These are phyloP conservation scores for Termitomyces sp. DNA, from an alignment of 768 basidiomycete genomes.

Conservation along the genomic window DNA sequence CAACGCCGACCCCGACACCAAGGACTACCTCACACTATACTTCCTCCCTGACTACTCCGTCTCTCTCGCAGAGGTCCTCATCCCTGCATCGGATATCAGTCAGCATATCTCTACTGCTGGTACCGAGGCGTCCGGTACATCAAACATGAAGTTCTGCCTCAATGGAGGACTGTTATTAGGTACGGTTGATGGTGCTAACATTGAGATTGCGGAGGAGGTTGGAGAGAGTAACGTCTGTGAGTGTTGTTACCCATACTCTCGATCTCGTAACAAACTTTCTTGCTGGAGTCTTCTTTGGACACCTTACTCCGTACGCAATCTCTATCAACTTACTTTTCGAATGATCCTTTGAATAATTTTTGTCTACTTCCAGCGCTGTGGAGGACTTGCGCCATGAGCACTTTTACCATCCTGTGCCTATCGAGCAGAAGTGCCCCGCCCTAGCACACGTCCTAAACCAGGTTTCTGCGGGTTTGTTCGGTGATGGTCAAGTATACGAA, in stretches of 20 bases:
- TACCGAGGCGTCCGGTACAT: slow-evolving; percentile 81
- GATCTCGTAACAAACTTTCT: background rate
- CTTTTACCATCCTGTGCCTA: slow-evolving; percentile 71
- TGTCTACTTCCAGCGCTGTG: slow-evolving; percentile 44
- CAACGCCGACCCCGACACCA: slow-evolving; percentile 83
- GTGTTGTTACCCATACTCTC: slow-evolving; percentile 21
- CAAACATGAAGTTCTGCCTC: slow-evolving; percentile 87
- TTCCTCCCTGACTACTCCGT: slow-evolving; percentile 97
- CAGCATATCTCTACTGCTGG: slow-evolving; percentile 98
- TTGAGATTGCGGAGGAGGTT: slow-evolving; percentile 93
- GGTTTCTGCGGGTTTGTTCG: slow-evolving; percentile 76
- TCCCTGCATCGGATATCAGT: slow-evolving; percentile 90
- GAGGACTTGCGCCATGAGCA: slow-evolving; percentile 86
- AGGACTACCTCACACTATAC: slow-evolving; percentile 79
- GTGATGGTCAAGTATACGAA: slow-evolving; percentile 76
- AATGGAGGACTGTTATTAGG: slow-evolving; percentile 88
- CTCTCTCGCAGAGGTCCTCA: slow-evolving; percentile 75
- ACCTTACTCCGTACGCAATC: slow-evolving; percentile 59
- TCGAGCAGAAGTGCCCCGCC: slow-evolving; percentile 80
- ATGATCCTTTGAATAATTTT: background rate
- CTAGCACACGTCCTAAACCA: slow-evolving; percentile 75
- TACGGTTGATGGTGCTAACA: slow-evolving; percentile 93
- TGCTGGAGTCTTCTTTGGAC: slow-evolving; percentile 77
- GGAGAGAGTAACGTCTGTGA: slow-evolving; percentile 89
- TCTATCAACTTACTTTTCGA: background rate